These are phyloP conservation scores for Exidia glandulosa DNA, from an alignment of 768 basidiomycete species.

Conservation along the genomic window DNA sequence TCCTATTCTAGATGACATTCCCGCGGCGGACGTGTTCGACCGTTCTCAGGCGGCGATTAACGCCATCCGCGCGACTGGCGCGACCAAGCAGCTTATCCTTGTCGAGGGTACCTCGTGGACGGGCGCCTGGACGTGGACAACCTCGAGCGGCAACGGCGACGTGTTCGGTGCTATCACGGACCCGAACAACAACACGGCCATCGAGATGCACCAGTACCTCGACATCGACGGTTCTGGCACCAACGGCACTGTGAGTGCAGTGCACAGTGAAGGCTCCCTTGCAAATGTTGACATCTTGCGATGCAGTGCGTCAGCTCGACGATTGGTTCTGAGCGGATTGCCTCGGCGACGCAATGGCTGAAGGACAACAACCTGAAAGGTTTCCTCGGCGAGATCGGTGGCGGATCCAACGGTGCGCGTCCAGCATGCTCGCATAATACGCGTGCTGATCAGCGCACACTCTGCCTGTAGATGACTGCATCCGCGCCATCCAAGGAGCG, in stretches of 20 bases:
- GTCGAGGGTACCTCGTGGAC: constrained; percentile 19
- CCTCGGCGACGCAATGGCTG: constrained; percentile 47
- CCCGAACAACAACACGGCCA: constrained; percentile 50
- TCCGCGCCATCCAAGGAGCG: constrained; percentile 45
- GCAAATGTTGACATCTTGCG: no score
- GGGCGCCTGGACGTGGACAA: constrained; percentile 30
- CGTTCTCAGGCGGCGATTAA: constrained; percentile 48
- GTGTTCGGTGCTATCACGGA: constrained; percentile 43
- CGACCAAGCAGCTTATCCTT: constrained; percentile 28
- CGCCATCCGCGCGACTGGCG: constrained; percentile 51
- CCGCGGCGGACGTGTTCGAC: no score
- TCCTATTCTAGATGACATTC: no score
- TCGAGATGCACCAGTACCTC: constrained; percentile 65
- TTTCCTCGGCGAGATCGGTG: constrained; percentile 53
- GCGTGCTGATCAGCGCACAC: no score
- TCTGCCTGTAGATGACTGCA: no score
- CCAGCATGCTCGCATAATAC: no score
- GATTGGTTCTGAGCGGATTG: constrained; percentile 47
- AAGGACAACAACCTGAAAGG: constrained; percentile 48
- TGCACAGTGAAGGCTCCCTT: constrained; percentile 50
- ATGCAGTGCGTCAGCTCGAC: constrained; percentile 52
- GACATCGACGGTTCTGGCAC: constrained; percentile 50
- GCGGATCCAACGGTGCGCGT: constrained; percentile 22
- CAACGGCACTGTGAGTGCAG: constrained; percentile 40
- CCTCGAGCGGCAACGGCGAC: constrained; percentile 42